These are phyloP conservation scores for Blastocladiella britannica DNA, from an alignment of 192 early-diverging fungal genomes.

Conservation along the genomic window DNA sequence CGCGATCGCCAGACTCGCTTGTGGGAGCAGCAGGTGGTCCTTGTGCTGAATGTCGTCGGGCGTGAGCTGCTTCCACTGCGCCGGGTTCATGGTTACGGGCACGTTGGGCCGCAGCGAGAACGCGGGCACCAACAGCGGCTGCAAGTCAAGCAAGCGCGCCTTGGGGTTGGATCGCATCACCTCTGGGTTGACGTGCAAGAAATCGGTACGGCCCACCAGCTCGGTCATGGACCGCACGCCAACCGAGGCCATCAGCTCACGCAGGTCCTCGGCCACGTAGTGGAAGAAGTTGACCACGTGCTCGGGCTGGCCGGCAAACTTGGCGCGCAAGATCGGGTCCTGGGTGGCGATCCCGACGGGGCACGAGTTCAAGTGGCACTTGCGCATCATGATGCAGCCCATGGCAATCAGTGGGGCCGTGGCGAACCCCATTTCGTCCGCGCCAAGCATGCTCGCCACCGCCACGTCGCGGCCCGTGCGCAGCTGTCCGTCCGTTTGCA, in stretches of 20 bases:
- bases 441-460: constrained; percentile 88
- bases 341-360: constrained; percentile 96
- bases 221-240: constrained; percentile 84
- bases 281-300: constrained; percentile 97
- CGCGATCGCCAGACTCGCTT: constrained; percentile 46
- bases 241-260: constrained; percentile 80
- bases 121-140: constrained; percentile 72
- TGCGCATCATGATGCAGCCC: constrained; percentile 92
- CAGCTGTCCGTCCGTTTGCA: constrained; percentile 97
- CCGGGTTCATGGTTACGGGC: constrained; percentile 53
- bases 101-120: constrained; percentile 68
- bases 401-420: constrained; percentile 94
- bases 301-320: constrained; percentile 89
- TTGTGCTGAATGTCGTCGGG: constrained; percentile 36
- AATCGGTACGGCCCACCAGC: constrained; percentile 86
- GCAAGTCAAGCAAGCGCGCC: constrained; percentile 65
- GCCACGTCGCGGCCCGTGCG: constrained; percentile 94
- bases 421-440: constrained; percentile 98
- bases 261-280: constrained; percentile 86
- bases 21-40: constrained; percentile 67
- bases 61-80: constrained; percentile 25
- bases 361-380: constrained; percentile 80
- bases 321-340: constrained; percentile 76
- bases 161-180: constrained; percentile 47
- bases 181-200: constrained; percentile 51